These are phyloP conservation scores for Cardamine occulta DNA, from an alignment of 345 rosid genomes.

Conservation along the genomic window DNA sequence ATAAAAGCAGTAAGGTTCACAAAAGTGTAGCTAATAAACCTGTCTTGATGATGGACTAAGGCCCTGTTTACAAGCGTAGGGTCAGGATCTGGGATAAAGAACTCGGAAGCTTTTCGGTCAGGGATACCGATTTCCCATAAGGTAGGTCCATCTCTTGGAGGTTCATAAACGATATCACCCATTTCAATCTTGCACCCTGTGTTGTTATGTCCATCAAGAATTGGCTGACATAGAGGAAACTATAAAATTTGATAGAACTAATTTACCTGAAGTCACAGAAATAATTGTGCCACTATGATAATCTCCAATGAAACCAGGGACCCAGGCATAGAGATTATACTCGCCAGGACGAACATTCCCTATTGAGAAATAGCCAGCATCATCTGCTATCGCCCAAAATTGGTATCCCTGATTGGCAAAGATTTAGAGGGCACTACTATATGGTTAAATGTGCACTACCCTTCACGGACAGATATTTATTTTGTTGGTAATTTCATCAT, in stretches of 20 bases:
- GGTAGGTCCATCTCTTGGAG: constrained; percentile 93
- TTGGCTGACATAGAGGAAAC: constrained; percentile 4
- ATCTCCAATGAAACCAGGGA: constrained; percentile 90
- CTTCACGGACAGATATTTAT: background rate
- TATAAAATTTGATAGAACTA: constrained; percentile 10
- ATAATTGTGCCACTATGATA: constrained; percentile 50
- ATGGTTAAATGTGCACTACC: background rate
- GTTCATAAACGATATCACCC: constrained; percentile 71
- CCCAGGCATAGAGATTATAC: constrained; percentile 84
- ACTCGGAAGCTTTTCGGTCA: constrained; percentile 85
- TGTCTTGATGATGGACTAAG: constrained; percentile 56
- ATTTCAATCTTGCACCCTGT: constrained; percentile 57
- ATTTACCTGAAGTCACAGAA: constrained; percentile 62
- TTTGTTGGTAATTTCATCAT: background rate
- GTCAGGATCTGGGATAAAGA: constrained; percentile 81
- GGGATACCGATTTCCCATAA: constrained; percentile 98
- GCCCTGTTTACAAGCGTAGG: constrained; percentile 60
- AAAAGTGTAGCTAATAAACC: constrained; percentile 44
- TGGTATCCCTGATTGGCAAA: constrained; percentile 65
- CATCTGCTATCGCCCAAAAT: constrained; percentile 80
- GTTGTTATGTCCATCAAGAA: constrained; percentile 31
- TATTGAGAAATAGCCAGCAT: constrained; percentile 68
- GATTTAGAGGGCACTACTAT: background rate
- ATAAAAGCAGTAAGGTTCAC: constrained; percentile 16
- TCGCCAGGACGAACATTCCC: constrained; percentile 57